Evolutionary conservation across 108 stramenopile genomes (phyloP), one percentile per base, ranked within the genome.

Genomic region (Cyclotella baltica): DNA sequence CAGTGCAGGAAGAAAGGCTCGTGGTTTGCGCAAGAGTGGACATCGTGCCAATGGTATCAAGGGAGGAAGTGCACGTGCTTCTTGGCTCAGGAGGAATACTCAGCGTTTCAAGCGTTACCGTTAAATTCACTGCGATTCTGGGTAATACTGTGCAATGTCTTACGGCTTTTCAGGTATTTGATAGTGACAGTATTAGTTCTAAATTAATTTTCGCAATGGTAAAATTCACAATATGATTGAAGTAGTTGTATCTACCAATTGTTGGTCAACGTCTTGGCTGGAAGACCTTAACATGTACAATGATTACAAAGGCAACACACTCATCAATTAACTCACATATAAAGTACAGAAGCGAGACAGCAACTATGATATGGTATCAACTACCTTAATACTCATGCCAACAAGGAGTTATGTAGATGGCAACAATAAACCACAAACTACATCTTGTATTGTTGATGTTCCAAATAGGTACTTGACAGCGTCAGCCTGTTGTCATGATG

Each of bases 11-110:
- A 91, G 97, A 83, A 95, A 98, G 88, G 79, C 80, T 67, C 97
- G 99, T 72, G 99, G 99, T 69, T 86, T 99, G 40, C 97, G 98
- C 91, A 98, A 97, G 96, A 87, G 72, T 56, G 98, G 99, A 78
- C 99, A 99, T 91, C 95, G 98, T 80, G 98, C 98, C 83, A 99
- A 98, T 87, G 94, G 96, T 66, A 91, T 94, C 86, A 98, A 89
- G 72, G 99, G 99, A 76, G 95, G 96, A 81, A 97, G 96, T 62
- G 80, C 75, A 84, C 87, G 95, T 73, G 97, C 97, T 62, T 87
- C 96, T 83, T 99, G 99, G 99, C 89, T 95, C 83, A 89, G 87
- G 75, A 92, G 93, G 85, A 99, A 99, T 95, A 95, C 88, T 53
- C 87, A 92, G 75, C 86, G 87, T 65, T 97, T 99, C 95, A 95